A percentile compares a stretch with the other conserved stretches of the same genome.
These are phyloP conservation scores for Plasmodium gallinaceum DNA, from an alignment of 169 alveolate species.

Conservation along the genomic window DNA sequence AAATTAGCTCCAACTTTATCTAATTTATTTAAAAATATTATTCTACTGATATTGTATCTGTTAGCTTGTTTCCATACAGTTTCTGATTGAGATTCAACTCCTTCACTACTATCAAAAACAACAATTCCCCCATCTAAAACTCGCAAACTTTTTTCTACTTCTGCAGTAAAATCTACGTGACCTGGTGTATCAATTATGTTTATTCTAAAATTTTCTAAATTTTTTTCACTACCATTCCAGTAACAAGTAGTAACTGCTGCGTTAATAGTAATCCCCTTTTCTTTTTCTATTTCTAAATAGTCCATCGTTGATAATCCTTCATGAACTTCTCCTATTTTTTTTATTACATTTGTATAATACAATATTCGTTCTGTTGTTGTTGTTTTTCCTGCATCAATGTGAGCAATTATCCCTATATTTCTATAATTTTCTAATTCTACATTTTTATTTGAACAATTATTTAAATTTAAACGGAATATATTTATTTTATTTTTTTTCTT, in stretches of 20 bases:
- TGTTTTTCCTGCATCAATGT: constrained; percentile 98
- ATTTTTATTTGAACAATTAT: constrained; percentile 31
- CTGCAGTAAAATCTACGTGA: constrained; percentile 96
- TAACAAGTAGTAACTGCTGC: constrained; percentile 97
- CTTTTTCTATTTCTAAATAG: constrained; percentile 96
- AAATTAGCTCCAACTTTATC: constrained; percentile 95
- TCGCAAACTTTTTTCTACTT: constrained; percentile 94
- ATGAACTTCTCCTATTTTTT: constrained; percentile 90
- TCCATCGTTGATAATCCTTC: constrained; percentile 96
- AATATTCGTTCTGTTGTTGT: constrained; percentile 97
- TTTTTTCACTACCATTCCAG: constrained; percentile 91
- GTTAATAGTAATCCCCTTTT: constrained; percentile 97
- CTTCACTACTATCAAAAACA: constrained; percentile 97
- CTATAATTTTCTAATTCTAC: constrained; percentile 84
- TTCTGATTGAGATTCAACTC: constrained; percentile 96
- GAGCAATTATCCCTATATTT: constrained; percentile 96
- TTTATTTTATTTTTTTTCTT: constrained; percentile 10
- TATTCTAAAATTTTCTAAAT: constrained; percentile 87
- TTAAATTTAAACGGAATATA: constrained; percentile 35
- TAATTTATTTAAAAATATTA: constrained; percentile 95
- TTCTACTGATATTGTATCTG: constrained; percentile 91
- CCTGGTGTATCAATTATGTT: constrained; percentile 99
- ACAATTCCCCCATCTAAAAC: constrained; percentile 98
- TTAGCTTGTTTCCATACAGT: constrained; percentile 96
- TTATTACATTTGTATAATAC: constrained; percentile 93